Conservation (phyloP, 345 rosid genomes). For the Lepidium sativum region DNA sequence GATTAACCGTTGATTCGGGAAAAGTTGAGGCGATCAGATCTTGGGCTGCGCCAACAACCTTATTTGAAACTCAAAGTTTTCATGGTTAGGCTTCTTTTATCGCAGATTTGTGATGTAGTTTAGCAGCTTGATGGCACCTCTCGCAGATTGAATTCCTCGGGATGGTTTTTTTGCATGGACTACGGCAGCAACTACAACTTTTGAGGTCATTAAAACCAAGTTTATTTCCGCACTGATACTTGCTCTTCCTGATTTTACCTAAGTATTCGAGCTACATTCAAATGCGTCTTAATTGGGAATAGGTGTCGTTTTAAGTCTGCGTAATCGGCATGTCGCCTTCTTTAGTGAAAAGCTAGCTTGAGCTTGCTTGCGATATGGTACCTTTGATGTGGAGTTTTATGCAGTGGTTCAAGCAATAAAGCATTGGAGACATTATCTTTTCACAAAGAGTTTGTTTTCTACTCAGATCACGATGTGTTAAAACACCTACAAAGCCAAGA, state of each 20-base stretch:
- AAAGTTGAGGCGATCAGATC: too few relatives aligned
- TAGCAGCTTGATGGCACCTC: neutral
- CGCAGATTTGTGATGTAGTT: neutral
- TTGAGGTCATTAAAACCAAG: neutral
- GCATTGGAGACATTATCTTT: neutral
- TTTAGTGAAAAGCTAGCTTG: neutral
- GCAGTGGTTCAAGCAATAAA: neutral
- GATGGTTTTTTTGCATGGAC: neutral
- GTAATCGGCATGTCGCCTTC: neutral
- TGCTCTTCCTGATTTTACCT: neutral
- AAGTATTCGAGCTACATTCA: neutral
- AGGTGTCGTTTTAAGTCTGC: neutral
- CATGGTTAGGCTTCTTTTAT: neutral
- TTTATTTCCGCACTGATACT: neutral
- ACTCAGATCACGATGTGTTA: neutral
- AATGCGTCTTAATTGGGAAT: neutral
- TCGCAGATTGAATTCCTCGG: neutral
- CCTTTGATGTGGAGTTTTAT: neutral
- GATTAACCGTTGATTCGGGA: too few relatives aligned
- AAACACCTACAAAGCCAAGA: neutral
- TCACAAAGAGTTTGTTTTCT: neutral
- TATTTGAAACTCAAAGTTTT: neutral
- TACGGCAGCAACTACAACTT: fast-evolving
- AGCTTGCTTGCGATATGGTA: neutral
- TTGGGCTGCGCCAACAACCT: neutral